A percentile compares a stretch with the other conserved stretches of the same genome.
These are phyloP conservation scores for Papiliotrema laurentii DNA, from an alignment of 1,284 basidiomycete genomes.

Conservation along the genomic window DNA sequence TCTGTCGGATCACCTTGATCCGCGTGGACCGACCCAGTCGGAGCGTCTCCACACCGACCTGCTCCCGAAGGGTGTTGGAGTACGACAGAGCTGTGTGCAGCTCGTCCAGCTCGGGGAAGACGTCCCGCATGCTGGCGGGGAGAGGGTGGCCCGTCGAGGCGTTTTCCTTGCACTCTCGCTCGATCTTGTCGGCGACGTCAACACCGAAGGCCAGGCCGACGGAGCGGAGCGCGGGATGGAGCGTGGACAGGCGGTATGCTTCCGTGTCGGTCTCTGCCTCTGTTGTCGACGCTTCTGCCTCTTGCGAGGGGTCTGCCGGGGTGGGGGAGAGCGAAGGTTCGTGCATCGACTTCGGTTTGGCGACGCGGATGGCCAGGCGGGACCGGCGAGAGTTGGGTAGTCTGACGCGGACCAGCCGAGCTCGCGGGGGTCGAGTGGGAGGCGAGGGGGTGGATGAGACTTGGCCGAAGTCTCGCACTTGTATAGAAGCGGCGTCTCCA, in stretches of 20 bases:
- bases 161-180: slow-evolving; percentile 1
- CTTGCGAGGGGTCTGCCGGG: too few relatives aligned
- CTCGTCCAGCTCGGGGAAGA: slow-evolving; percentile 21
- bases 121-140: slow-evolving; percentile 16
- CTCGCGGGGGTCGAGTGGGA: too few relatives aligned
- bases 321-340: too few relatives aligned
- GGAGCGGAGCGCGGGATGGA: slow-evolving; percentile 7
- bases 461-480: too few relatives aligned
- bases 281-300: too few relatives aligned
- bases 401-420: too few relatives aligned
- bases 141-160: slow-evolving; percentile 13
- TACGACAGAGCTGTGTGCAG: slow-evolving; percentile 11
- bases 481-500: too few relatives aligned
- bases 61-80: slow-evolving; percentile 21
- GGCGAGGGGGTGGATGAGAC: too few relatives aligned
- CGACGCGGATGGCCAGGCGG: too few relatives aligned
- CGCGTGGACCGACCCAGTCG: slow-evolving; percentile 8
- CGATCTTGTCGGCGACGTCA: slow-evolving; percentile 3
- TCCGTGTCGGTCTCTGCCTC: slow-evolving; percentile 1
- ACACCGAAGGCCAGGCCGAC: slow-evolving; percentile 6
- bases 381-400: too few relatives aligned
- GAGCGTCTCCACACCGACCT: slow-evolving; percentile 15
- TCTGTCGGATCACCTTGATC: slow-evolving; percentile 12
- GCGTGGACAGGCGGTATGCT: too few relatives aligned
- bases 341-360: too few relatives aligned